Conservation (phyloP, 306 rosid genomes). For the Gynostemma pentaphyllum region DNA sequence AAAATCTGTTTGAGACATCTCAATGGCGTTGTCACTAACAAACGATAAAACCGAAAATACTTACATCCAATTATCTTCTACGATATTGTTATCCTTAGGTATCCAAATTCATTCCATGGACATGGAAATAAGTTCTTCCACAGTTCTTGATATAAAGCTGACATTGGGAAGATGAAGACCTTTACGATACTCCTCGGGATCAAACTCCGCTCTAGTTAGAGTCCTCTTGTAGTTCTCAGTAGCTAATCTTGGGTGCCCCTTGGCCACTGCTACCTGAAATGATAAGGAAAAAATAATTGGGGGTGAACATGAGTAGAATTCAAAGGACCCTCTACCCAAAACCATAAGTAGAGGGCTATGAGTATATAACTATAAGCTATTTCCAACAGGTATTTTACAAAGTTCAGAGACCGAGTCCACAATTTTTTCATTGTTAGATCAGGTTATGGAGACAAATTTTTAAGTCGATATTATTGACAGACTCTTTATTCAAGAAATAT, state of each 20-base stretch:
- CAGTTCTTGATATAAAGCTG: conserved; percentile 28
- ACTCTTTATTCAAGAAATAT: not conserved
- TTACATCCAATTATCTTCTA: not conserved
- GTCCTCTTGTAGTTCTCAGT: conserved; percentile 34
- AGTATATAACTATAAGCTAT: not conserved
- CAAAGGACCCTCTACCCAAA: not conserved
- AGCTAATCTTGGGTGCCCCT: conserved; percentile 61
- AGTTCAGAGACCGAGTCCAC: not conserved
- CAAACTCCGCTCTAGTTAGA: conserved; percentile 36
- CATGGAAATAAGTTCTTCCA: conserved; percentile 41
- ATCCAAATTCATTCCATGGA: not conserved
- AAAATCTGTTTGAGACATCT: too few species aligned
- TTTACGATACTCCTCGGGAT: conserved; percentile 32
- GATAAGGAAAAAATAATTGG: not conserved
- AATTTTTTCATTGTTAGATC: not conserved
- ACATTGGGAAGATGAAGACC: conserved; percentile 65
- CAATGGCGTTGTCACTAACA: too few species aligned
- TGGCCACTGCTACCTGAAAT: conserved; percentile 55
- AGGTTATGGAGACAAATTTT: too few species aligned
- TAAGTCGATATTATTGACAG: not conserved
- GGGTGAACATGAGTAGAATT: not conserved
- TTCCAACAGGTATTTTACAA: not conserved
- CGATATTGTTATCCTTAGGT: not conserved
- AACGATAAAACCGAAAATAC: too few species aligned
- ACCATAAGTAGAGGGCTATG: not conserved